Base-by-base conservation (phyloP, 306 rosid genomes). In the Quercus cerris region DNA sequence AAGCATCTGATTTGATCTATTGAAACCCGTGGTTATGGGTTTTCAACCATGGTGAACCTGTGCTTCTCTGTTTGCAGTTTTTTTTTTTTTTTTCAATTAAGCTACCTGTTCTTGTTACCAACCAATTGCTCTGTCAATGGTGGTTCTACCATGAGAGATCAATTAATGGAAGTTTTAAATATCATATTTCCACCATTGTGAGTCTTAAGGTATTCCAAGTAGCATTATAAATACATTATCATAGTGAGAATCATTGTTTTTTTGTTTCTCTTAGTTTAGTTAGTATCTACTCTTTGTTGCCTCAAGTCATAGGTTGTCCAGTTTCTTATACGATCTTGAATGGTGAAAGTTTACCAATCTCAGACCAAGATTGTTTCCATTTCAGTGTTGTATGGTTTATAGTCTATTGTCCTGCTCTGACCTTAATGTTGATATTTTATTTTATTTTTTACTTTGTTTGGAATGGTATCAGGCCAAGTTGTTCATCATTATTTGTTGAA, bases 401-500 rank as follows among this genome's bases (percentile, higher is more conserved):
- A 44, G 28, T 70, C 17, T 77, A 30, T 46, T 70, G 38, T 77
- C 46, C 71, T 70, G 30, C 28, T 76, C 56, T 31, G 52, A 71
- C 20, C 18, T 68, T 55, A 7, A 27, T 67, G 72, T 67, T 67
- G 71, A 35, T 35, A 20, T 44, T 75, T 77, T 61, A 23, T 35
- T 23, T 44, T 72, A 1, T 27, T 27, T 61, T 28, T 70, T 41
- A 41, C 7, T 69, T 19, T 73, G n/a, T 76, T 77, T 54, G 59
- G 14, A 67, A 38, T 4, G 82, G 49, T 74, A 69, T 76, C 82
- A 94, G 95, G 91, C 83, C 75, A 86, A 83, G 81, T 80, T 82
- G 2, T 76, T 77, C 71, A 62, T 83, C 87, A 75, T 84, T 67
- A 82, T 83, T 83, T 78, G 77, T 73, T 52, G 76, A 44, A 79